Percentiles rank a stretch among this genome's conserved stretches.
Evolutionary conservation across 2,329 filamentous ascomycete genomes (phyloP).

Genomic region (Xylaria digitata): DNA sequence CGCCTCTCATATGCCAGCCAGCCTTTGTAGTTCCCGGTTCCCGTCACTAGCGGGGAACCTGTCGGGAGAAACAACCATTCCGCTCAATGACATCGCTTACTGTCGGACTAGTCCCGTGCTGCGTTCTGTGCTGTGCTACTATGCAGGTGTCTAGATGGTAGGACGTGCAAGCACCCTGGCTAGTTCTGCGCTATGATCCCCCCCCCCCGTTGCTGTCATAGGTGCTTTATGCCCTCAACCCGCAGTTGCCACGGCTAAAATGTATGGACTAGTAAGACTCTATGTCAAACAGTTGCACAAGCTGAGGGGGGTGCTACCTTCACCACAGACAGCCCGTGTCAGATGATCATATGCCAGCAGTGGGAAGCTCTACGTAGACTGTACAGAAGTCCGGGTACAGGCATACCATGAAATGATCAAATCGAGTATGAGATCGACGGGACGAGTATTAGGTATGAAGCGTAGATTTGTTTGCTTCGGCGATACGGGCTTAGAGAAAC

Average conservation of each 20-base stretch:
- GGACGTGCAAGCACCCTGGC: background rate
- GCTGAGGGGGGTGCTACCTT: conserved; percentile 9
- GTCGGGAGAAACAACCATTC: conserved; percentile 5
- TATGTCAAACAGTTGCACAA: conserved; percentile 4
- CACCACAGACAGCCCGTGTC: conserved; percentile 22
- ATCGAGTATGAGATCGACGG: background rate
- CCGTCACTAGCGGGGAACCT: background rate
- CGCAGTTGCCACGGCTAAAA: conserved; percentile 5
- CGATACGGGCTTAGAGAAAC: background rate
- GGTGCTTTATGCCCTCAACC: background rate
- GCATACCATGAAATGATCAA: background rate
- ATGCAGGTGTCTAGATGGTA: conserved; percentile 11
- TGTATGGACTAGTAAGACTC: conserved; percentile 5
- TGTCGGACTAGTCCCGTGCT: background rate
- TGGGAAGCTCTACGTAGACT: background rate
- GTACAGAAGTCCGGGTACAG: background rate
- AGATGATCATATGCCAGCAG: conserved; percentile 25
- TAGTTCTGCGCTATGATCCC: conserved; percentile 1
- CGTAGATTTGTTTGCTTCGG: conserved; percentile 2
- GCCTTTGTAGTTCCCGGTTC: conserved; percentile 7
- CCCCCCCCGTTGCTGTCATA: background rate
- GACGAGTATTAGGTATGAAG: background rate
- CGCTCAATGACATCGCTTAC: conserved; percentile 9
- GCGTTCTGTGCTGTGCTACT: conserved; percentile 5
- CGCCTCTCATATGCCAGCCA: conserved; percentile 1